Base-by-base conservation (phyloP, 345 rosid genomes). In the Moricandia moricandioides region DNA sequence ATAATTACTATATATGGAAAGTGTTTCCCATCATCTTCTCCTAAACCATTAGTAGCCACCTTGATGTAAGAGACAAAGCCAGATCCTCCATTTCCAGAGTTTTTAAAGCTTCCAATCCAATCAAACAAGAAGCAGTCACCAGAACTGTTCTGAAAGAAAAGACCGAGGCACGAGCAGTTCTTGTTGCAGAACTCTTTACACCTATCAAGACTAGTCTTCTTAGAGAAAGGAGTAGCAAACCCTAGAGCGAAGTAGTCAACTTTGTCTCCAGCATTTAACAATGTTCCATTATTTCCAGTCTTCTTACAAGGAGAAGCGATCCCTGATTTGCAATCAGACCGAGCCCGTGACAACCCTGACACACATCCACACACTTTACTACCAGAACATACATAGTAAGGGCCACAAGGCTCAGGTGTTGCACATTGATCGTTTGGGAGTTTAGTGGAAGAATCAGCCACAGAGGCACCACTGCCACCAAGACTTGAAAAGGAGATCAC, bases 111-210 rank as follows among this genome's bases (percentile, higher is more conserved):
- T 34, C 99, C 99, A 6, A 95, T 35, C 63, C 78, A 77, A 45
- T 84, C 89, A 74, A 95, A 87, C 83, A 89, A 64, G 83, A 85
- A 95, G 80, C 99, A 95, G 40, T 79, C 79, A 10, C 92, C 85
- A 3, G 97, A 75, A 75, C 84, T 85, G 82, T 81, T 88, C 17
- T 88, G 85, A 65, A 81, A 87, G 82, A 93, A 93, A 64, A 89
- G 43, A 59, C 85, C 97, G 39, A 86, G 82, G 70, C 99, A 95
- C 0, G 99, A 88, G 73, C 98, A 95, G 58, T 95, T 92, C 14
- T 67, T 49, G 4, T 37, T 70, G 81, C 99, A 95, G 21, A 91
- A 82, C 8, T 75, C 74, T 77, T 83, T 85, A 85, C 99, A 95
- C 2, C 89, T 83, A 69, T 80, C 82, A 71, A 95, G 81, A 85